Evolutionary conservation across 805 yeast genomes (phyloP), one percentile per base, ranked within the genome.

Genomic region (Pichia manshurica): DNA sequence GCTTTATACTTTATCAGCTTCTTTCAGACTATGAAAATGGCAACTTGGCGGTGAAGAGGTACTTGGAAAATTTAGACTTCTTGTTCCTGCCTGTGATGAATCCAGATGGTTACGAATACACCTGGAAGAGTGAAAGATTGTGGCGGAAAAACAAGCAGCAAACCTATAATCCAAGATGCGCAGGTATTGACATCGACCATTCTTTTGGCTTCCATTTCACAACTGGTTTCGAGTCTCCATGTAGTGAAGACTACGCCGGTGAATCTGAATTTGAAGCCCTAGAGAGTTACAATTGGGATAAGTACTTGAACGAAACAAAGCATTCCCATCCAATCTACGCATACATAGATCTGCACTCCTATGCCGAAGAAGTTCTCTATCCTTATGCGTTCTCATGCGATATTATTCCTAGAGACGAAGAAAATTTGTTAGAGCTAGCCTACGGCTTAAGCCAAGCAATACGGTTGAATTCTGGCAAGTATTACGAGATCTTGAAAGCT

Each of bases 121-220:
- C 95, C 2, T 89, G 96, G 96, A 72, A 71, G 2, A 59, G 67
- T 23, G 96, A 89, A 61, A 70, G 97, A 48, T 68, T 89, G 50
- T 89, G 97, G 97, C 70, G 93, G 40, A 89, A 89, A 59, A 89
- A 87, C 64, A 73, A 96, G 51, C 96, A 89, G 65, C 78, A 79
- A 45, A 82, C 93, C 0, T 76, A 71, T 43, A 62, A 75, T 42
- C 79, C 84, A 8, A 65, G 74, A 38, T 89, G 97, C 63, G 70
- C 74, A 42, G 97, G 97, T 9, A 77, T 88, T 34, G 96, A 89
- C 62, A 81, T 89, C 48, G 96, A 87, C 60, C 95, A 84, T 60
- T 83, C 95, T 1, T 86, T 81, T 64, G 84, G 78, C 55, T 85
- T 69, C 65, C 87, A 84, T 58, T 86, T 89, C 82, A 72, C 78